phyloP scores from a whole-genome alignment of 345 rosid genomes.

The Eucalyptus dawsonii region DNA sequence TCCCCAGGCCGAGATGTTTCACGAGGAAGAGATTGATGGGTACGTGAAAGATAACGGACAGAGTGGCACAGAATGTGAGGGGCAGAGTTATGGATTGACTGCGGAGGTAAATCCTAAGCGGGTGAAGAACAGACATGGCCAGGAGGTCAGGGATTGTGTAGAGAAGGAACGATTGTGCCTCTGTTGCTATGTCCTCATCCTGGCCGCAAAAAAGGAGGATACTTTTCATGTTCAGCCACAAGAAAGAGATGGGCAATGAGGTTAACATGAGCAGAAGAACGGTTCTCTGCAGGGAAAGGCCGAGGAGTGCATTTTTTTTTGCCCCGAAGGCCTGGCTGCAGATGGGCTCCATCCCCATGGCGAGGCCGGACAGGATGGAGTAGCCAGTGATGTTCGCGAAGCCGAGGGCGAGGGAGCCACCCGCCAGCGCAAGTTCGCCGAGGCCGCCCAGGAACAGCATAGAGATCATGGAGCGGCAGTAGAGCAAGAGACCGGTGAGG shows the following conservation, averaged over 20 bases:
- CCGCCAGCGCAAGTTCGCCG: slow-evolving; percentile 63
- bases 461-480: slow-evolving; percentile 80
- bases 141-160: slow-evolving; percentile 80
- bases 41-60: slow-evolving; percentile 49
- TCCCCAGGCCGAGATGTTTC: slow-evolving; percentile 37
- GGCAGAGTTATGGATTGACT: slow-evolving; percentile 73
- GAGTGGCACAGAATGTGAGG: slow-evolving; percentile 45
- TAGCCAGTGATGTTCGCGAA: slow-evolving; percentile 91
- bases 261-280: slow-evolving; percentile 41
- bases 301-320: slow-evolving; percentile 31
- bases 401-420: slow-evolving; percentile 77
- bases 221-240: slow-evolving; percentile 66
- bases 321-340: slow-evolving; percentile 94
- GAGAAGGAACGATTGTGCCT: slow-evolving; percentile 54
- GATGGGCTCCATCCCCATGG: slow-evolving; percentile 88
- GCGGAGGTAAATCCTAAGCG: slow-evolving; percentile 72
- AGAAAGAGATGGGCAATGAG: slow-evolving; percentile 52
- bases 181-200: slow-evolving; percentile 37
- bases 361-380: slow-evolving; percentile 78
- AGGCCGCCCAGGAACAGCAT: slow-evolving; percentile 66
- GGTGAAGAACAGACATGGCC: slow-evolving; percentile 69
- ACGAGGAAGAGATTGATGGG: slow-evolving; percentile 59
- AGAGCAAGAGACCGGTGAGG: slow-evolving; percentile 62
- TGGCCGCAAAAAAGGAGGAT: slow-evolving; percentile 55
- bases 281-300: slow-evolving; percentile 55